A percentile compares a stretch with the other conserved stretches of the same genome.
Conservation (phyloP, 371 early-diverging fungal genomes). For the Actinomucor elegans region DNA sequence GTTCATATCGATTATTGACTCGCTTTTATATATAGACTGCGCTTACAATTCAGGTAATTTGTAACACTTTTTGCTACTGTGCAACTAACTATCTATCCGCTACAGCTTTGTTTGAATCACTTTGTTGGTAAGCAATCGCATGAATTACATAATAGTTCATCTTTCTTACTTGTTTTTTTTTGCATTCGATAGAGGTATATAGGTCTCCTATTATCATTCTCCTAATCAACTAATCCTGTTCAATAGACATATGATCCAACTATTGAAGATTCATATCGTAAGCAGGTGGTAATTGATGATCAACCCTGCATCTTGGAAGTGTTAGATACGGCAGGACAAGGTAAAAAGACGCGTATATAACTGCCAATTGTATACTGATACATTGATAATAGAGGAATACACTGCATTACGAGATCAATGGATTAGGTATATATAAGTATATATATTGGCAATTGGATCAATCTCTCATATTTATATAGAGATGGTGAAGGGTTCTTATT, state of each 20-base stretch:
- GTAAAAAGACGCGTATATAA: constrained; percentile 25
- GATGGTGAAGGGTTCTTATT: constrained; percentile 89
- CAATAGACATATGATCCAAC: constrained; percentile 92
- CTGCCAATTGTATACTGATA: neutral
- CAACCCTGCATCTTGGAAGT: constrained; percentile 92
- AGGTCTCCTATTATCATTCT: no score
- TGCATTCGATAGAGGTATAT: constrained; percentile 11
- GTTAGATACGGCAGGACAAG: constrained; percentile 94
- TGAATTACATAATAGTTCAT: neutral
- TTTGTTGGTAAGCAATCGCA: constrained; percentile 62
- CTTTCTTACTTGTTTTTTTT: neutral
- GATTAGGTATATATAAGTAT: constrained; percentile 66
- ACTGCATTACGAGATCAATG: constrained; percentile 91
- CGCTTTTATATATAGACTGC: constrained; percentile 53
- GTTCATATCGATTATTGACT: neutral
- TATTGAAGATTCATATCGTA: constrained; percentile 94
- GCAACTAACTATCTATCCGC: neutral
- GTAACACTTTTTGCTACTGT: neutral
- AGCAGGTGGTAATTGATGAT: constrained; percentile 97
- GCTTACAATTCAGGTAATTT: constrained; percentile 65
- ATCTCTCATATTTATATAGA: constrained; percentile 27
- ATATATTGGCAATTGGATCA: neutral
- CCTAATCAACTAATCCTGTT: neutral
- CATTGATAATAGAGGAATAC: constrained; percentile 65
- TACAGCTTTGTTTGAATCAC: constrained; percentile 79